Evolutionary conservation across 2,329 filamentous ascomycete species (phyloP), one percentile per base, ranked within the genome.

Genomic region (Fonsecaea multimorphosa): DNA sequence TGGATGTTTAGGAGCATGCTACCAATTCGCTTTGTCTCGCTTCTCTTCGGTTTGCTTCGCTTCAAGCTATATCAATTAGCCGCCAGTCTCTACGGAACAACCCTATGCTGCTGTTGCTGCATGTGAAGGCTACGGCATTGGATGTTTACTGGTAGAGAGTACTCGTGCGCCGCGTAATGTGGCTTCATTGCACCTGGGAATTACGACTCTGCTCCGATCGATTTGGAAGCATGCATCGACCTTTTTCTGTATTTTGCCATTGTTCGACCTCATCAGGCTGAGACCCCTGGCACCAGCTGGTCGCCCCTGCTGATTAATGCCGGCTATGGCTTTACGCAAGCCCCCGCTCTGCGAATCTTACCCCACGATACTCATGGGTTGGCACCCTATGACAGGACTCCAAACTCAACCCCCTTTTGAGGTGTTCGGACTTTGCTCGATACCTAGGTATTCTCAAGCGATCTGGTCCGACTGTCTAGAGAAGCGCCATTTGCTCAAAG

Each of bases 231-330:
- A 31, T 31, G 38, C 32, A 40, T 19, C 14, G 11, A 40, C 38
- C 38, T 16, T 40, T 40, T 40, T 40, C 38, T 8, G 2, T n/a
- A 40, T 40, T 40, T 53, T 14, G 52, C 9, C n/a, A 6, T 19
- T 34, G 6, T n/a, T 12, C 14, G 9, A 38, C 40, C 27, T 49
- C 9, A 60, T 49, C 53, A 36, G 29, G 38, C 60, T 51, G 52
- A 44, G 19, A 24, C 38, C 16, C 36, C 29, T 8, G 29, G 3
- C 29, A 31, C 29, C 29, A 31, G n/a, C n/a, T n/a, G n/a, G n/a
- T n/a, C n/a, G n/a, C n/a, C n/a, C n/a, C 27, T 56, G 58, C 58
- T 60, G 40, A 51, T 22, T 52, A 38, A 60, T 51, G 44, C 7
- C 1, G 44, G 44, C 1, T 12, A 40, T n/a, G 38, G 8, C 16